Percentiles rank a stretch among this genome's conserved stretches.
Evolutionary conservation across 345 rosid genomes (phyloP).

Genomic region (Linum lewisii): DNA sequence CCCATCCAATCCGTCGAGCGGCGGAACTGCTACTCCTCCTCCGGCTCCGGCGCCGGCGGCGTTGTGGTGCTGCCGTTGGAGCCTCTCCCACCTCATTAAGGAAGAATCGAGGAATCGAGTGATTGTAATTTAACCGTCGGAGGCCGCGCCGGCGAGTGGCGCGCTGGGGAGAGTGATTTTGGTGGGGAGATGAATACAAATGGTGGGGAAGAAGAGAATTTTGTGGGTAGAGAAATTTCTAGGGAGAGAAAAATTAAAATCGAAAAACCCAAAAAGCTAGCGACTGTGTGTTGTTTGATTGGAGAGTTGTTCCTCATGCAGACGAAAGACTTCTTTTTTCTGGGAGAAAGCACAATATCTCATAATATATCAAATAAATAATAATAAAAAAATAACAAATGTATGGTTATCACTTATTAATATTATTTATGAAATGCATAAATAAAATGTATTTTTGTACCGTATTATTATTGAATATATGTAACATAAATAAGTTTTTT

Average conservation of each 20-base stretch:
- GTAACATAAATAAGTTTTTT: too few species aligned
- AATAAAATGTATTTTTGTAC: too few species aligned
- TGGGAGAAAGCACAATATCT: too few species aligned
- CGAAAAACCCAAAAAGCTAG: too few species aligned
- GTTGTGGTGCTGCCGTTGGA: slow-evolving; percentile 21
- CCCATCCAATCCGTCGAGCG: slow-evolving; percentile 31
- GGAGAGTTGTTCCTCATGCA: too few species aligned
- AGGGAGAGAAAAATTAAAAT: neutral
- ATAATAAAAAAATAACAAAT: too few species aligned
- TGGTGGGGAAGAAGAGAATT: neutral
- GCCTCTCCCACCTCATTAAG: slow-evolving; percentile 77
- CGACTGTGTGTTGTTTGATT: too few species aligned
- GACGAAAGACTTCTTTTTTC: too few species aligned
- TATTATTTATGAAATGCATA: too few species aligned
- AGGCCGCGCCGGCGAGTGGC: neutral
- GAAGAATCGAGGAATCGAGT: neutral
- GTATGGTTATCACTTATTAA: too few species aligned
- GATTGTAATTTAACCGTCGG: neutral
- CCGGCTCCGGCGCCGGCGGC: neutral
- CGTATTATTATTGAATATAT: too few species aligned
- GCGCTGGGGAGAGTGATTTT: neutral
- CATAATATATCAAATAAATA: too few species aligned
- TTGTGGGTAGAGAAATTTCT: neutral
- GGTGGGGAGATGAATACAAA: neutral
- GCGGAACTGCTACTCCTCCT: neutral